Evolutionary conservation across 2,329 filamentous ascomycete genomes (phyloP).

Genomic region (Phialophora chinensis): DNA sequence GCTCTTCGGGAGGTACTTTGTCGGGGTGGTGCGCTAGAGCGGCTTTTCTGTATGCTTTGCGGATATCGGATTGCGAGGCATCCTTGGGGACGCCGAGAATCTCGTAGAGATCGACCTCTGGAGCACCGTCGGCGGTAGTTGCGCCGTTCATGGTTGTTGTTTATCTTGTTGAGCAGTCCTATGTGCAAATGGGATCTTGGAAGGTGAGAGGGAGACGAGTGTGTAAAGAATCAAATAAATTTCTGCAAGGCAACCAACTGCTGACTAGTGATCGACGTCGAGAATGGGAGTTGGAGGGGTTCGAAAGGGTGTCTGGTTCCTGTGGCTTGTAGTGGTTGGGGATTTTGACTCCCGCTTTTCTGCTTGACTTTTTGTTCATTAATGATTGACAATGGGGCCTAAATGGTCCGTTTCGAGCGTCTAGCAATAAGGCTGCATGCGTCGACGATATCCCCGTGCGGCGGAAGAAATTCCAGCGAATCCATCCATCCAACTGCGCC

Average conservation of each 20-base stretch:
- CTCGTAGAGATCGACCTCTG: constrained; percentile 39
- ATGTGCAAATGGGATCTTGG: background rate
- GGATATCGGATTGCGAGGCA: constrained; percentile 38
- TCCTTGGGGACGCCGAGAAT: constrained; percentile 66
- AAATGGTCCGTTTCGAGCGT: background rate
- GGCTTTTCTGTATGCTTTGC: constrained; percentile 85
- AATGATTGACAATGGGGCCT: background rate
- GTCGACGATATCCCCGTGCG: background rate
- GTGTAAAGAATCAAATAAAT: constrained; percentile 6
- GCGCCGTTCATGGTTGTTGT: constrained; percentile 31
- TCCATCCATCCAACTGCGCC: background rate
- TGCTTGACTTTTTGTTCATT: background rate
- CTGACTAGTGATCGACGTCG: constrained; percentile 18
- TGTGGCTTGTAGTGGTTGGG: background rate
- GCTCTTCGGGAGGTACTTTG: constrained; percentile 86
- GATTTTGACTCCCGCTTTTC: constrained; percentile 6
- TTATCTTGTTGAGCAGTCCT: background rate
- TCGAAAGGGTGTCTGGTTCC: background rate
- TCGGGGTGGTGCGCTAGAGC: constrained; percentile 92
- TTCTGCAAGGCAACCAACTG: constrained; percentile 16
- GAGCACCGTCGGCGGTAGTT: constrained; percentile 29
- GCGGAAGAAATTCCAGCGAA: background rate
- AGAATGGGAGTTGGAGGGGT: background rate
- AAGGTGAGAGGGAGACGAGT: background rate
- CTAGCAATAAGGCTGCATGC: background rate